A percentile compares a stretch with the other conserved stretches of the same genome.
phyloP scores from a whole-genome alignment of 768 basidiomycete species.

The Termitomyces sp. region DNA sequence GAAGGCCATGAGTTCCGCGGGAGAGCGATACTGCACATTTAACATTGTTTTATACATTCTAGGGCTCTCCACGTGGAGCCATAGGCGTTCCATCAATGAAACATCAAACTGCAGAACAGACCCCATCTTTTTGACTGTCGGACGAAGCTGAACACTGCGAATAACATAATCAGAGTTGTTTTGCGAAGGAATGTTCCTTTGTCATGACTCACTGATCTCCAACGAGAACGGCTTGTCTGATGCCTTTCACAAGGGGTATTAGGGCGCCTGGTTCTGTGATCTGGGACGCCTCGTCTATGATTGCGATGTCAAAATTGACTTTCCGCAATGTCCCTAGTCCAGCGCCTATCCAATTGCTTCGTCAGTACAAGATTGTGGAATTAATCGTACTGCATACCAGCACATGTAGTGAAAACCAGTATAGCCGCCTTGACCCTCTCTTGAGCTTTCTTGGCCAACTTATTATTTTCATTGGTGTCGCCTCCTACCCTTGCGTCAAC shows the following conservation, averaged over 20 bases:
- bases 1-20: conserved; percentile 52
- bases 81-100: conserved; percentile 60
- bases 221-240: conserved; percentile 53
- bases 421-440: conserved; percentile 52
- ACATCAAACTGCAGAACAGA: conserved; percentile 54
- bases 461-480: conserved; percentile 57
- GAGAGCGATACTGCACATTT: conserved; percentile 67
- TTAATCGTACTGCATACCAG: conserved; percentile 29
- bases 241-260: conserved; percentile 66
- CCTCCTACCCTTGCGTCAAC: conserved; percentile 65
- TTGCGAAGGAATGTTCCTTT: background rate
- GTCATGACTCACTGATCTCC: conserved; percentile 60
- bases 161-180: background rate
- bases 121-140: conserved; percentile 58
- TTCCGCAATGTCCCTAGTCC: conserved; percentile 57
- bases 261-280: conserved; percentile 64
- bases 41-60: conserved; percentile 58
- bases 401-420: conserved; percentile 65
- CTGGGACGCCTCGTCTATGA: conserved; percentile 72
- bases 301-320: conserved; percentile 52
- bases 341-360: conserved; percentile 31
- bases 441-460: conserved; percentile 55
- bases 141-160: conserved; percentile 61
- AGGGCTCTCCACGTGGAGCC: conserved; percentile 30
- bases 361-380: background rate